A percentile compares a stretch with the other conserved stretches of the same genome.
Conservation (phyloP, 2,329 filamentous ascomycete genomes). For the Penicillium nordicum region DNA sequence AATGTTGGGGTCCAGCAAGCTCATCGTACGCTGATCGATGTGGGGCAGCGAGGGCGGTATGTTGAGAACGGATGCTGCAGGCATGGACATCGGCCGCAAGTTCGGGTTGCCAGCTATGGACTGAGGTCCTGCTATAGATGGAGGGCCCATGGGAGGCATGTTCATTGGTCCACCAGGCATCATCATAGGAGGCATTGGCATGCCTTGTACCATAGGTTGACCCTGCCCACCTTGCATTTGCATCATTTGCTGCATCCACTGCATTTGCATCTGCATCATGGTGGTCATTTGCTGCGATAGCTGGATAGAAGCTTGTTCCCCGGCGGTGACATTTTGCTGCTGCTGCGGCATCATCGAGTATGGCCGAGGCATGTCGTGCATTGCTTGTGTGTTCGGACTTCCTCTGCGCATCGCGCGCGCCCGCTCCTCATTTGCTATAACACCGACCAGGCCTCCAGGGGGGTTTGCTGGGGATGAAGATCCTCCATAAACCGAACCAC, state of each 20-base stretch:
- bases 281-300: conserved; percentile 81
- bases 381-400: conserved; percentile 65
- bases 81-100: conserved; percentile 50
- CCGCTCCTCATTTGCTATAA: conserved; percentile 82
- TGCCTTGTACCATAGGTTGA: conserved; percentile 29
- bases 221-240: conserved; percentile 58
- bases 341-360: conserved; percentile 36
- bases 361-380: conserved; percentile 38
- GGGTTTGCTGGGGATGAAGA: conserved; percentile 46
- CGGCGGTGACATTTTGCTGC: conserved; percentile 48
- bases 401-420: conserved; percentile 73
- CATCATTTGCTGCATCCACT: conserved; percentile 72
- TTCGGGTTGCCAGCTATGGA: conserved; percentile 26
- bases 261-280: conserved; percentile 93
- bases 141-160: conserved; percentile 10
- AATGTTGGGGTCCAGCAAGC: conserved; percentile 69
- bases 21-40: conserved; percentile 65
- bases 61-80: conserved; percentile 26
- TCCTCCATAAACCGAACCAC: conserved; percentile 47
- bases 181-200: conserved; percentile 20
- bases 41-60: conserved; percentile 24
- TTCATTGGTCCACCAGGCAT: conserved; percentile 9
- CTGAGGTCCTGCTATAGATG: conserved; percentile 19
- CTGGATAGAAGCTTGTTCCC: conserved; percentile 72
- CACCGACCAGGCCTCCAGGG: conserved; percentile 77